Conservation (phyloP, 371 early-diverging fungal species). For the Rhizopus microsporus region DNA sequence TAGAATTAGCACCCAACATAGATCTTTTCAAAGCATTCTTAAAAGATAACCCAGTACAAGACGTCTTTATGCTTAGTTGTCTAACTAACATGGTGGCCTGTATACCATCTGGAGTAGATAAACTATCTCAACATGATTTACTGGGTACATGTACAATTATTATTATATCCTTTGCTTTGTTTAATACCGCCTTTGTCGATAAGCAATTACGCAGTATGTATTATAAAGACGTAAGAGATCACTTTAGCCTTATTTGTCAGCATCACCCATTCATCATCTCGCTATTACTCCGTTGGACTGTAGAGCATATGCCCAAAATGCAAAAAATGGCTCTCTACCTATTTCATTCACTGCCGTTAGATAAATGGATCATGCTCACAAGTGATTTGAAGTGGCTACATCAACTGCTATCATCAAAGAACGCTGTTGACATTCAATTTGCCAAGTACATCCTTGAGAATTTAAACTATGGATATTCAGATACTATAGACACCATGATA, state of each 20-base stretch:
- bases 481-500: constrained; percentile 11
- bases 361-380: constrained; percentile 42
- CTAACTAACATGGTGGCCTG: constrained; percentile 35
- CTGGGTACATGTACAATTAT: constrained; percentile 31
- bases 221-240: constrained; percentile 54
- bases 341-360: constrained; percentile 50
- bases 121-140: constrained; percentile 6
- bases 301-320: constrained; percentile 43
- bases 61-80: constrained; percentile 37
- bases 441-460: constrained; percentile 47
- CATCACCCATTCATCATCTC: constrained; percentile 43
- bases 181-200: constrained; percentile 53
- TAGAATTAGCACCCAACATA: constrained; percentile 22
- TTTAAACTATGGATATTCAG: constrained; percentile 43
- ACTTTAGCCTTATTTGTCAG: constrained; percentile 43
- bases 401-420: constrained; percentile 33
- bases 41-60: constrained; percentile 29
- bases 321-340: constrained; percentile 56
- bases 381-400: constrained; percentile 46
- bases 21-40: constrained; percentile 29
- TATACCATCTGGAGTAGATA: constrained; percentile 27
- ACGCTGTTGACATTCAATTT: constrained; percentile 31
- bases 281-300: constrained; percentile 49
- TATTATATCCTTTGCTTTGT: constrained; percentile 43
- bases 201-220: constrained; percentile 40